phyloP scores from a whole-genome alignment of 495 filamentous ascomycete species.

The Sordaria brevicollis region DNA sequence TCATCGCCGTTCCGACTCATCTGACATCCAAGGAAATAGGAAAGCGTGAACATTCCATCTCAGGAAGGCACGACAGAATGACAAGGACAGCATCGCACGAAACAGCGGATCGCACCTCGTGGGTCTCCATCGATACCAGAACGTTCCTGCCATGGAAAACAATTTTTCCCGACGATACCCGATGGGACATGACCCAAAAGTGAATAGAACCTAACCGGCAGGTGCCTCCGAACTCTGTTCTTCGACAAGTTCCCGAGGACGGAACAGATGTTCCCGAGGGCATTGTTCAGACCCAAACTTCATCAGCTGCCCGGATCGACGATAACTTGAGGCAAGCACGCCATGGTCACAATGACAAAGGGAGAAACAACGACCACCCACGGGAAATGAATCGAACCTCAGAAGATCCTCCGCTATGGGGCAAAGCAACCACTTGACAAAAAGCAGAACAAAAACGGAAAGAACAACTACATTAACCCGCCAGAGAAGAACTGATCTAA shows the following conservation, averaged over 20 bases:
- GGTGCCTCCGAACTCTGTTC: not conserved
- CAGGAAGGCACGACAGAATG: not conserved
- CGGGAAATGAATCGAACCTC: not conserved
- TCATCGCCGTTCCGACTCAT: not conserved
- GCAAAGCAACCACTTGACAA: too few species aligned
- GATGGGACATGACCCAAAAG: not conserved
- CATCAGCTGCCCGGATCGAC: not conserved
- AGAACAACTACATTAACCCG: too few species aligned
- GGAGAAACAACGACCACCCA: not conserved
- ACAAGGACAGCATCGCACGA: not conserved
- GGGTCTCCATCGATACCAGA: not conserved
- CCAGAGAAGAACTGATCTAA: too few species aligned
- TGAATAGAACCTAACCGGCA: not conserved
- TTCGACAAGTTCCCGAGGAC: not conserved
- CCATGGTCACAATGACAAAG: not conserved
- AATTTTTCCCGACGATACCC: not conserved
- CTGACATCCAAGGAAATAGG: not conserved
- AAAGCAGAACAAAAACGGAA: too few species aligned
- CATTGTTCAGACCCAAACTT: not conserved
- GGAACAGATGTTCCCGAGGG: not conserved
- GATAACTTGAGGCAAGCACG: not conserved
- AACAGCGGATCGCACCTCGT: not conserved
- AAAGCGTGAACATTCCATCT: not conserved
- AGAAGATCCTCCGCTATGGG: too few species aligned
- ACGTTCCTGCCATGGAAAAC: not conserved